Evolutionary conservation across 768 basidiomycete genomes (phyloP).

Genomic region (Megacollybia marginata): DNA sequence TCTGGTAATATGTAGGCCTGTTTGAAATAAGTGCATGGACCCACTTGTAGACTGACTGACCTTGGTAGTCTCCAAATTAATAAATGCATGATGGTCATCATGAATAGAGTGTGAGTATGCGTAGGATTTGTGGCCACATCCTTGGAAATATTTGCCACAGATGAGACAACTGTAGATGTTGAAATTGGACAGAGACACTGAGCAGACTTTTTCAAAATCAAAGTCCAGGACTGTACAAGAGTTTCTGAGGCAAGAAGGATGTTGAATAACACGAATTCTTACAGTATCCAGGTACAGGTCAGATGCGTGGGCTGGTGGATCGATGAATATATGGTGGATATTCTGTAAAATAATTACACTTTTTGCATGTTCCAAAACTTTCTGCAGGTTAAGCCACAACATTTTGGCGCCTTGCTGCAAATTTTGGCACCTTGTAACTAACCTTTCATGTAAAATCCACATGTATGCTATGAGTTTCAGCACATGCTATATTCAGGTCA

Average conservation of each 20-base stretch:
- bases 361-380: too few relatives aligned
- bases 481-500: too few relatives aligned
- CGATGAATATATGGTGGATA: conserved; percentile 16
- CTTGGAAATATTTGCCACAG: conserved; percentile 98
- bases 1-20: conserved; percentile 98
- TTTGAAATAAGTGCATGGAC: neutral
- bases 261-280: conserved; percentile 8
- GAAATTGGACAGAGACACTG: conserved; percentile 92
- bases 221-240: conserved; percentile 80
- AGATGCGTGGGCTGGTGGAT: conserved; percentile 45
- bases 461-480: too few relatives aligned
- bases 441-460: too few relatives aligned
- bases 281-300: conserved; percentile 96
- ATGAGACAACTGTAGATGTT: conserved; percentile 97
- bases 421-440: too few relatives aligned
- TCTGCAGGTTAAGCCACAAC: too few relatives aligned
- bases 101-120: conserved; percentile 97
- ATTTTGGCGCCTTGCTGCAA: too few relatives aligned
- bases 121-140: conserved; percentile 86
- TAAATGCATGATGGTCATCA: conserved; percentile 97
- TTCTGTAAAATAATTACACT: too few relatives aligned
- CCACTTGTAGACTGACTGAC: conserved; percentile 30
- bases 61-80: conserved; percentile 91
- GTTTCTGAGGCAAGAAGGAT: neutral
- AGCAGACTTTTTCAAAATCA: conserved; percentile 99